Percentiles rank a stretch among this genome's conserved stretches.
phyloP scores from a whole-genome alignment of 495 filamentous ascomycete genomes.

The Sphaerosporella brunnea region DNA sequence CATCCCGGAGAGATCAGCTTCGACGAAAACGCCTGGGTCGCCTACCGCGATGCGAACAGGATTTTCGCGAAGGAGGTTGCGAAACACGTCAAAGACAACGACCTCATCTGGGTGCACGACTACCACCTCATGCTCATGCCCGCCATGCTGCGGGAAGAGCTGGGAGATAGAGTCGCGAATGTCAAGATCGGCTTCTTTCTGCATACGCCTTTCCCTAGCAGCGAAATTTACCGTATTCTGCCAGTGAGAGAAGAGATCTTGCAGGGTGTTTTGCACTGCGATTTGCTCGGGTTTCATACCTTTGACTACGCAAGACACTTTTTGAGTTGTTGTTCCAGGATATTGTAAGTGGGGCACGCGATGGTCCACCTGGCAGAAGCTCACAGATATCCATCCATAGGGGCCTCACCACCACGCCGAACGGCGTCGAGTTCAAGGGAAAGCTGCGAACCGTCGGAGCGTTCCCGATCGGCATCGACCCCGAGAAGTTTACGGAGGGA shows the following conservation, averaged over 20 bases:
- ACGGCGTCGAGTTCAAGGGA: constrained; percentile 60
- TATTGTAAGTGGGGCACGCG: constrained; percentile 41
- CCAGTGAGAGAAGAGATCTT: constrained; percentile 73
- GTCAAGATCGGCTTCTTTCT: constrained; percentile 89
- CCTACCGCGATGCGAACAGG: constrained; percentile 71
- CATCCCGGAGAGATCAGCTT: constrained; percentile 86
- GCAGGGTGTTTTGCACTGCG: constrained; percentile 61
- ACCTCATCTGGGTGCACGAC: constrained; percentile 89
- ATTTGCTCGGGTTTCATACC: constrained; percentile 86
- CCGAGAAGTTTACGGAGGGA: constrained; percentile 81
- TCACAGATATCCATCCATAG: constrained; percentile 27
- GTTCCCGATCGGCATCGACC: constrained; percentile 90
- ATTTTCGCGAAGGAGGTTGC: constrained; percentile 66
- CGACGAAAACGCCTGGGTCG: constrained; percentile 69
- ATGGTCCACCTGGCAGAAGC: neutral
- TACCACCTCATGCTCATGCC: constrained; percentile 92
- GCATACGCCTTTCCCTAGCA: constrained; percentile 85
- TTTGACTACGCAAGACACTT: constrained; percentile 89
- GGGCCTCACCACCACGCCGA: constrained; percentile 61
- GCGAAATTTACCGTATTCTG: constrained; percentile 78
- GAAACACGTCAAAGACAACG: constrained; percentile 53
- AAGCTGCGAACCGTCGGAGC: constrained; percentile 47
- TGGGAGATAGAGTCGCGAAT: constrained; percentile 48
- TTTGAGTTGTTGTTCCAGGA: constrained; percentile 63
- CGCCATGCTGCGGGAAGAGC: constrained; percentile 62